Percentiles rank a stretch among this genome's conserved stretches.
Evolutionary conservation across 2,329 filamentous ascomycete species (phyloP).

Genomic region (Ophiostoma sp.): DNA sequence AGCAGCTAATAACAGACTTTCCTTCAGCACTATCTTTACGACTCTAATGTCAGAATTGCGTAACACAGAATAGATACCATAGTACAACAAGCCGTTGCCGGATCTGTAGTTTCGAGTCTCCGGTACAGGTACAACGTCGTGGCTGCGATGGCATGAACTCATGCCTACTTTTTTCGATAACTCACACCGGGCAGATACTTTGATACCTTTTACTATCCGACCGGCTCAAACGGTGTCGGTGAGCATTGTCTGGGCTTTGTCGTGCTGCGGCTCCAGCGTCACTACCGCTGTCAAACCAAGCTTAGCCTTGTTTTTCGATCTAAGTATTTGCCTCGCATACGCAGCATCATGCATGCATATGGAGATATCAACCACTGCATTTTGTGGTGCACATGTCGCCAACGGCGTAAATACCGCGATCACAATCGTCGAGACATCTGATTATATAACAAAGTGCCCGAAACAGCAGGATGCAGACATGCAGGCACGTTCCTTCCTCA

Average conservation of each 20-base stretch:
- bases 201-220: background rate
- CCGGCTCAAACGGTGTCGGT: background rate
- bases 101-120: background rate
- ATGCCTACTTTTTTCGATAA: background rate
- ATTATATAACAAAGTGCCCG: background rate
- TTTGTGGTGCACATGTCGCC: background rate
- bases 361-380: background rate
- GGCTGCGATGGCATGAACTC: background rate
- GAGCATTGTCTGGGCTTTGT: background rate
- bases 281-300: background rate
- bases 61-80: background rate
- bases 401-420: background rate
- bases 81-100: background rate
- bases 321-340: background rate
- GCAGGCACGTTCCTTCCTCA: background rate
- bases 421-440: background rate
- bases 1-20: background rate
- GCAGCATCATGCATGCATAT: slow-evolving; percentile 6
- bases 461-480: background rate
- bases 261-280: background rate
- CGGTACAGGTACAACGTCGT: background rate
- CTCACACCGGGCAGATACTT: background rate
- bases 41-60: background rate
- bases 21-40: background rate
- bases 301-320: background rate